These are phyloP conservation scores for Colletotrichum sp. DNA, from an alignment of 2,329 filamentous ascomycete species.

Conservation along the genomic window DNA sequence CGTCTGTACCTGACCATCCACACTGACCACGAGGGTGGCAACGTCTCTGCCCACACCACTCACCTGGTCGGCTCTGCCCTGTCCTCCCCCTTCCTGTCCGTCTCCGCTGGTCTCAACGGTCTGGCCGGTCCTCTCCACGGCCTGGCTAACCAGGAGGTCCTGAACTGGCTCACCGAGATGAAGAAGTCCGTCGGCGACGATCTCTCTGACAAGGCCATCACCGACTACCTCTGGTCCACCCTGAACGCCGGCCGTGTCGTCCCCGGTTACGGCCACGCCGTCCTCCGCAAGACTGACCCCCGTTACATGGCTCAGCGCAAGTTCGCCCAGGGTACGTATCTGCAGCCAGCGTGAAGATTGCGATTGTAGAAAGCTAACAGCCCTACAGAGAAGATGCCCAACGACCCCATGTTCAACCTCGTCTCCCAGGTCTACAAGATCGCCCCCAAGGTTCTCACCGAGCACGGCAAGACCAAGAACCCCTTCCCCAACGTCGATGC, in stretches of 20 bases:
- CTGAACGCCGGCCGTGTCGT: conserved; percentile 96
- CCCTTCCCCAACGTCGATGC: conserved; percentile 98
- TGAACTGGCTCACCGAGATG: conserved; percentile 99
- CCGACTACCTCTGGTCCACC: conserved; percentile 97
- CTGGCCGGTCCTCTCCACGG: conserved; percentile 98
- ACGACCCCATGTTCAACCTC: conserved; percentile 99
- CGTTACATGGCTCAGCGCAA: conserved; percentile 98
- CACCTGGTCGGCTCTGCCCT: conserved; percentile 96
- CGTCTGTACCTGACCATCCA: conserved; percentile 99
- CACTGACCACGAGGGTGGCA: conserved; percentile 99
- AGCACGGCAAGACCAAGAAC: conserved; percentile 99
- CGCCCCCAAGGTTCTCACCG: conserved; percentile 92
- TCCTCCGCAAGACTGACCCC: conserved; percentile 99
- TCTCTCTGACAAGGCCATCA: conserved; percentile 95
- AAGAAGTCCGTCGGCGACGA: conserved; percentile 94
- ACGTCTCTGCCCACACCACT: conserved; percentile 97
- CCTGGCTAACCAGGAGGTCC: conserved; percentile 98
- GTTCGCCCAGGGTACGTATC: conserved; percentile 72
- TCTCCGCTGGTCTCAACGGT: conserved; percentile 96
- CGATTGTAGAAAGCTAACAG: conserved; percentile 30
- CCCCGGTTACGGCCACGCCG: conserved; percentile 97
- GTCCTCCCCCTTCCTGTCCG: conserved; percentile 95
- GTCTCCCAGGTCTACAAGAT: conserved; percentile 99
- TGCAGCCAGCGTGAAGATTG: not conserved
- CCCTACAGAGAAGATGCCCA: conserved; percentile 75